These are phyloP conservation scores for Aspergillus avenaceus DNA, from an alignment of 495 filamentous ascomycete genomes.

Conservation along the genomic window DNA sequence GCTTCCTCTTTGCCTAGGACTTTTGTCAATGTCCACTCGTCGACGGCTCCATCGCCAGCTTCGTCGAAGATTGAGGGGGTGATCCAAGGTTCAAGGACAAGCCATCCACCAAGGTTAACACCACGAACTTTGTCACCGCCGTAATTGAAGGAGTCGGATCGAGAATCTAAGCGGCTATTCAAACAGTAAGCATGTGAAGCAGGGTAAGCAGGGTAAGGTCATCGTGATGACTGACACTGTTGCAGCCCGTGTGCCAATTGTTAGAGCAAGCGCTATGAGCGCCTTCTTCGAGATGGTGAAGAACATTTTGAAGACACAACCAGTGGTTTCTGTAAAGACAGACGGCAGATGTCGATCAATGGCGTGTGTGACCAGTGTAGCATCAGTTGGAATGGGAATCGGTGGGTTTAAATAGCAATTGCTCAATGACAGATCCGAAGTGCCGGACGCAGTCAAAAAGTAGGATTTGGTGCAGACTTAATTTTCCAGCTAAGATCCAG, in stretches of 20 bases:
- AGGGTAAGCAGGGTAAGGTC: background rate
- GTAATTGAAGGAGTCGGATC: conserved; percentile 40
- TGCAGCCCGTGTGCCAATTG: conserved; percentile 29
- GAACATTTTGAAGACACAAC: conserved; percentile 29
- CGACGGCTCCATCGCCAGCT: conserved; percentile 47
- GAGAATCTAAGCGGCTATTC: conserved; percentile 30
- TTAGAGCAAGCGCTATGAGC: conserved; percentile 31
- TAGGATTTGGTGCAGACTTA: background rate
- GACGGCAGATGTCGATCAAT: conserved; percentile 23
- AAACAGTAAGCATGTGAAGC: conserved; percentile 3
- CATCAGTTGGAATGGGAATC: conserved; percentile 32
- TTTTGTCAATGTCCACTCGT: conserved; percentile 58
- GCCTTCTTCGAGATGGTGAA: conserved; percentile 30
- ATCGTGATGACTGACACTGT: conserved; percentile 25
- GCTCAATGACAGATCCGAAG: background rate
- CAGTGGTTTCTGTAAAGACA: conserved; percentile 12
- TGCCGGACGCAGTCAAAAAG: background rate
- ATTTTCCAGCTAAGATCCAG: background rate
- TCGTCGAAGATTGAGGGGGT: conserved; percentile 59
- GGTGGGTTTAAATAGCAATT: conserved; percentile 30
- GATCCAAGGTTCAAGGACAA: conserved; percentile 61
- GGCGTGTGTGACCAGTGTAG: conserved; percentile 20
- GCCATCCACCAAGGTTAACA: conserved; percentile 57
- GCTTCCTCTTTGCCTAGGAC: conserved; percentile 49
- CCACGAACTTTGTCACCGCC: conserved; percentile 45